These are phyloP conservation scores for Phaffia australis DNA, from an alignment of 768 basidiomycete species.

Conservation along the genomic window DNA sequence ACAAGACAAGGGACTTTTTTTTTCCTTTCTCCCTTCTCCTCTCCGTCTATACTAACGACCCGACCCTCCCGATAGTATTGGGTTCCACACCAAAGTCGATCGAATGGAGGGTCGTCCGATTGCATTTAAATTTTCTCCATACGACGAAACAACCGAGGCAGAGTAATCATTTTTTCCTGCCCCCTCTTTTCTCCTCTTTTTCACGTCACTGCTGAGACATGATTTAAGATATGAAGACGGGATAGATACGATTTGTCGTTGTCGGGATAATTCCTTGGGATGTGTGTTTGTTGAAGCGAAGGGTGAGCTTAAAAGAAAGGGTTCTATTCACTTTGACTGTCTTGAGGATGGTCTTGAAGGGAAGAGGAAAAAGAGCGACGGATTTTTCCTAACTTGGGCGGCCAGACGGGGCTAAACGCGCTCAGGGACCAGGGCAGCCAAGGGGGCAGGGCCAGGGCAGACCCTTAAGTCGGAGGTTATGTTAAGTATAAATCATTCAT, in stretches of 20 bases:
- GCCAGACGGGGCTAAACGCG: too few relatives aligned
- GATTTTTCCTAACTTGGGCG: too few relatives aligned
- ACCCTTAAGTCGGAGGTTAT: too few relatives aligned
- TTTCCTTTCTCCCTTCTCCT: slow-evolving; percentile 2
- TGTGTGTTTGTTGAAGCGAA: too few relatives aligned
- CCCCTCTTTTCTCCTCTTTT: slow-evolving; percentile 8
- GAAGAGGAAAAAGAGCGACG: too few relatives aligned
- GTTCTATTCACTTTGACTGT: background rate
- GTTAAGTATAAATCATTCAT: too few relatives aligned
- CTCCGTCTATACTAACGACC: background rate
- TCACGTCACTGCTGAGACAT: background rate
- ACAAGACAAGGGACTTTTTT: background rate
- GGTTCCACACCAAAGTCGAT: background rate
- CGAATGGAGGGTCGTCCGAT: background rate
- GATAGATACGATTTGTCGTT: background rate
- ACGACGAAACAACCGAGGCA: background rate
- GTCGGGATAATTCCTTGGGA: too few relatives aligned
- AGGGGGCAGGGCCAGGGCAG: too few relatives aligned
- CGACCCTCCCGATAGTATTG: background rate
- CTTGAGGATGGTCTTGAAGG: background rate
- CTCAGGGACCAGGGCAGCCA: too few relatives aligned
- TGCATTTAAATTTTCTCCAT: slow-evolving; percentile 5
- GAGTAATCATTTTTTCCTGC: background rate
- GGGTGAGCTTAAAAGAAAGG: background rate
- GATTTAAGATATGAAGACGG: background rate